Evolutionary conservation across 345 rosid genomes (phyloP), one percentile per base, ranked within the genome.

Genomic region (Citrus trifoliata): DNA sequence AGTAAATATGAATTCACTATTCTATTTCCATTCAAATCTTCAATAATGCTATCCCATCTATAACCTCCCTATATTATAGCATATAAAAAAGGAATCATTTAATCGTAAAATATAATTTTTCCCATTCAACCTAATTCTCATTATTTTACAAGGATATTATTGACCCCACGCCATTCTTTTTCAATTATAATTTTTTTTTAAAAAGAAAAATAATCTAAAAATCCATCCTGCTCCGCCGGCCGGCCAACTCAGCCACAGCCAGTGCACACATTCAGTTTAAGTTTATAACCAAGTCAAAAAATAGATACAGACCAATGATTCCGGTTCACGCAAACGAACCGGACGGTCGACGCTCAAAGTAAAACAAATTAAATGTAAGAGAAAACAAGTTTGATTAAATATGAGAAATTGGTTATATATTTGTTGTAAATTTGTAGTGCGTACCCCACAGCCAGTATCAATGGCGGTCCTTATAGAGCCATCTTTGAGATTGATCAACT

Each of bases 391-490:
- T 46, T 13, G 51, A 46, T 46, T 46, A 46, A 46, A 46, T 46
- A 13, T 46, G 51, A 46, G 51, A 46, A 46, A 46, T 46, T 46
- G 51, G 5, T 46, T 3, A 13, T 46, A 0, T 3, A 3, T 46
- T 46, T 46, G 14, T 13, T 12, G 14, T 46, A 46, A 46, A 46
- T 46, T 12, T 46, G 51, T 13, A 12, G 18, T 16, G 86, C 98
- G 68, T 93, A 95, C 99, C 92, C 98, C 99, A 65, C 99, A 95
- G 5, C 99, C 99, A 68, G 99, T 95, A 77, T 95, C 98, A 33
- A 95, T 87, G 87, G 97, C 98, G 5, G 99, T 95, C 48, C 99
- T 83, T 2, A 94, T 88, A 1, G 94, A 90, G 18, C 99, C 99
- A n/a, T 89, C 95, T 38, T 75, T 76, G 74, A 95, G 97, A 81